phyloP scores from a whole-genome alignment of 495 filamentous ascomycete genomes.

The Aspergillus sclerotioniger region DNA sequence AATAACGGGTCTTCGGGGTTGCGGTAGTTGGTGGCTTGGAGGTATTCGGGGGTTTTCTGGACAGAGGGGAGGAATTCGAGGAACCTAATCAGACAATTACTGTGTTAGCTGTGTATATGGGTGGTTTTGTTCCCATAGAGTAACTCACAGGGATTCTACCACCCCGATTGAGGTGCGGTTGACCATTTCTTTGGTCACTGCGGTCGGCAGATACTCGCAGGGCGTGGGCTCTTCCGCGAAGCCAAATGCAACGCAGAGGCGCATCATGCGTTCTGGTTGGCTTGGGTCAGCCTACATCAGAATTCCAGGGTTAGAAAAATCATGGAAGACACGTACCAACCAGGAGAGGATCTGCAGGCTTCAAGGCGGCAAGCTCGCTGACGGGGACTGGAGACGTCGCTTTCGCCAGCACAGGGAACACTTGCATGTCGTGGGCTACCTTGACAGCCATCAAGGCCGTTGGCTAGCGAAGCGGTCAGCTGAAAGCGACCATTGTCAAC shows the following conservation, averaged over 20 bases:
- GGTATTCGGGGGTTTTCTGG: slow-evolving; percentile 24
- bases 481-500: background rate
- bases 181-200: slow-evolving; percentile 18
- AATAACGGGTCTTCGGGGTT: slow-evolving; percentile 23
- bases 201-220: slow-evolving; percentile 15
- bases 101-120: background rate
- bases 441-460: slow-evolving; percentile 24
- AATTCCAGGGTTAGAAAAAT: background rate
- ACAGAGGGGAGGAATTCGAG: slow-evolving; percentile 18
- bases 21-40: slow-evolving; percentile 19
- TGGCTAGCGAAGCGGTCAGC: slow-evolving; percentile 12
- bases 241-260: slow-evolving; percentile 13
- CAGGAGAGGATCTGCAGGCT: slow-evolving; percentile 13
- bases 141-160: slow-evolving; percentile 20
- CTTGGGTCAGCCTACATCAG: background rate
- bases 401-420: slow-evolving; percentile 14
- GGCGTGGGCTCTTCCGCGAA: slow-evolving; percentile 16
- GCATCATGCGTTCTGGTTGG: slow-evolving; percentile 22
- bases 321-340: slow-evolving; percentile 13
- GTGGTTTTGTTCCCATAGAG: background rate
- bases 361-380: slow-evolving; percentile 12
- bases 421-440: slow-evolving; percentile 18
- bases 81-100: slow-evolving; percentile 9
- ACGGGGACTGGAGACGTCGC: background rate
- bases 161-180: slow-evolving; percentile 8